Evolutionary conservation across 495 filamentous ascomycete genomes (phyloP), one percentile per base, ranked within the genome.

Genomic region (Venustampulla echinocandica): DNA sequence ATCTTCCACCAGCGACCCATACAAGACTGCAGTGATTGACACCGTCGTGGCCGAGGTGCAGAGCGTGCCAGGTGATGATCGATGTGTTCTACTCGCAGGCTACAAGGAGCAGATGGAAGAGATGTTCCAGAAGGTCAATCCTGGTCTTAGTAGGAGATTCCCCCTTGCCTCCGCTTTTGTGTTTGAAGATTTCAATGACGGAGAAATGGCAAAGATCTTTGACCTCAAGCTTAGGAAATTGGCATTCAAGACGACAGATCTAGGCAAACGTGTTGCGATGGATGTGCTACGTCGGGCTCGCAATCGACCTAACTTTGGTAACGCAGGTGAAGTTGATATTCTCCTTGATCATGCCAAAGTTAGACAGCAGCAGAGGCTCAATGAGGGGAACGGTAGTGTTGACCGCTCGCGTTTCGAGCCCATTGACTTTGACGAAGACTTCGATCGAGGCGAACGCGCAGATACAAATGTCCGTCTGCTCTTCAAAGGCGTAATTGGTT

Each of bases 31-130:
- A 11, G 76, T 85, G 5, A 63, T 84, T 1, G 81, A 87, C 43
- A 90, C 86, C 6, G 77, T 90, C n/a, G 85, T 90, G 1, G 81
- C 83, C 0, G 82, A 90, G 44, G 76, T 93, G 0, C 84, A 89
- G 42, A 82, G 78, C 50, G 71, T 72, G 0, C 81, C 84, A 0
- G 81, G 82, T 0, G 84, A 87, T 27, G 84, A 90, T 58, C 74
- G 81, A n/a, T 90, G 85, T 46, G 80, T 90, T 0, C 63, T 93
- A 0, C 66, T 90, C 0, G 66, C 90, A 0, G 86, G 85, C 0
- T 90, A 90, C 61, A 73, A 82, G 50, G 78, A 82, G 15, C 68
- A 81, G 53, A 85, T 93, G 76, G 70, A 75, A 44, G 61, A 69
- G 4, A 87, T 90, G 85, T 84, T 93, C 47, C 80, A 80, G 40